Base-by-base conservation (phyloP, 768 basidiomycete genomes). In the Clitopilus hobsonii region DNA sequence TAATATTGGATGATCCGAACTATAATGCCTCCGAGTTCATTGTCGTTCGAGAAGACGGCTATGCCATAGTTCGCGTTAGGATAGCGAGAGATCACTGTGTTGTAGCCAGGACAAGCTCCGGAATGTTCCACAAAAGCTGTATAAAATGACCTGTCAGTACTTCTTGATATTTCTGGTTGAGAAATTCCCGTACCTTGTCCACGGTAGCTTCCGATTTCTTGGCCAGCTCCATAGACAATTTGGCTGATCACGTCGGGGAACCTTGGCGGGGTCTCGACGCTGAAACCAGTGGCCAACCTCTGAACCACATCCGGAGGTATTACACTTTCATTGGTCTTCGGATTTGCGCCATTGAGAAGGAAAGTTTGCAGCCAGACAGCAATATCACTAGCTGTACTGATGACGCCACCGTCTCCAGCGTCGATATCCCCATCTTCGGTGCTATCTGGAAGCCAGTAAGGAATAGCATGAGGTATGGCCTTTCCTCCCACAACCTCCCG, bases 311-410 rank as follows among this genome's bases (percentile, higher is more conserved):
- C 59, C 0, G 54, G 32, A 6, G 70, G 68, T 16, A 71, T 67
- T 3, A 70, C 59, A 1, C 57, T 56, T 26, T 59, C 51, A 27
- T 66, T 63, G 2, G 61, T 65, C 0, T 23, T 24, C 0, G 68
- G 66, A 20, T 66, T 61, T 7, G 47, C 58, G 5, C 68, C 70
- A 11, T 64, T 63, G 1, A 58, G 49, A 4, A 71, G 51, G 10
- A 71, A 62, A 20, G 57, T 59, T 51, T 66, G 66, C 8, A 71
- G 59, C 67, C 67, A 71, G 14, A 58, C 62, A 16, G 65, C 65
- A 67, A 65, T 61, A 49, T 71, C 69, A 5, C 51, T 57, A 0
- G 68, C 66, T 32, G 56, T 65, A 7, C 54, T 63, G 3, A 69
- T 67, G 2, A 71, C 59, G n/a, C 69, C 69, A 3, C 66, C 68